Evolutionary conservation across 768 basidiomycete species (phyloP).

Genomic region (Rhodocollybia butyracea): DNA sequence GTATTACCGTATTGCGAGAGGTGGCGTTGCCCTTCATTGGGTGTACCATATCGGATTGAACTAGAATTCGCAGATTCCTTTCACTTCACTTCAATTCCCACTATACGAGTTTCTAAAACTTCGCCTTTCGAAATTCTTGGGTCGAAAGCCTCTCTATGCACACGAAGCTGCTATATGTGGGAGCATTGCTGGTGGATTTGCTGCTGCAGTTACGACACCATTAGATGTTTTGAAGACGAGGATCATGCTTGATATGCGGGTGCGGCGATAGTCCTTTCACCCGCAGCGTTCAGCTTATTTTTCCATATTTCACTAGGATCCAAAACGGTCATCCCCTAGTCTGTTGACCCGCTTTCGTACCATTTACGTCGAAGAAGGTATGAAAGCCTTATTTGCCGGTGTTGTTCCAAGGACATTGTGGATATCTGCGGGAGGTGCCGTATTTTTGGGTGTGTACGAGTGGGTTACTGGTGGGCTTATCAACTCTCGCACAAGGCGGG

Average conservation of each 20-base stretch:
- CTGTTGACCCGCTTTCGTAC: conserved; percentile 51
- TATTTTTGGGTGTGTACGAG: conserved; percentile 97
- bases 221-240: conserved; percentile 96
- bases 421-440: conserved; percentile 95
- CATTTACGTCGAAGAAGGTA: conserved; percentile 74
- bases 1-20: conserved; percentile 71
- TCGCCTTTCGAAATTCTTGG: conserved; percentile 51
- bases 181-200: conserved; percentile 85
- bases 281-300: no score
- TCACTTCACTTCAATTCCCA: conserved; percentile 95
- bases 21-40: conserved; percentile 29
- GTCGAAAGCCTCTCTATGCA: conserved; percentile 56
- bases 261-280: conserved; percentile 33
- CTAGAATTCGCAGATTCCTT: conserved; percentile 69
- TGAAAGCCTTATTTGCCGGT: conserved; percentile 77
- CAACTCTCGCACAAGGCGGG: no score
- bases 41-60: no score
- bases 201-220: conserved; percentile 89
- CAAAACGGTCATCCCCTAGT: conserved; percentile 38
- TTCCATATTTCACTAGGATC: conserved; percentile 32
- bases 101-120: conserved; percentile 87
- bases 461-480: conserved; percentile 59
- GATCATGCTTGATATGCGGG: conserved; percentile 90
- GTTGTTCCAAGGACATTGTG: conserved; percentile 90
- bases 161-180: conserved; percentile 87